Conservation (phyloP, 768 basidiomycete genomes). For the Stropharia rugosoannulata region DNA sequence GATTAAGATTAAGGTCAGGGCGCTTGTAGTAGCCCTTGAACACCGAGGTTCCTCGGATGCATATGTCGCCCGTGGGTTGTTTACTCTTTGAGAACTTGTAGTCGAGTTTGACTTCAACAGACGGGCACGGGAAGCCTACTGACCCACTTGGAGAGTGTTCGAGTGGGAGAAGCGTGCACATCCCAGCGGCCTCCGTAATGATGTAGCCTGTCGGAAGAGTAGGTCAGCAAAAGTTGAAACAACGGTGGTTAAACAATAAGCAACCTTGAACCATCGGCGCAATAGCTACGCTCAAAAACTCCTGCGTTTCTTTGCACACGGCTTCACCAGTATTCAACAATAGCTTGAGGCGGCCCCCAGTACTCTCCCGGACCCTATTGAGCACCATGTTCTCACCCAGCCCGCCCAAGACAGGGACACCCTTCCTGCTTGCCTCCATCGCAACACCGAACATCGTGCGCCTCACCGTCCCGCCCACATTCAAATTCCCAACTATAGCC, state of each 20-base stretch:
- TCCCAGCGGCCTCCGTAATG: conserved; percentile 85
- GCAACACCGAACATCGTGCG: conserved; percentile 72
- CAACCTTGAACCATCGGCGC: conserved; percentile 80
- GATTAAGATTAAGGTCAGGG: conserved; percentile 77
- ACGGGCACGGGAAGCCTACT: conserved; percentile 78
- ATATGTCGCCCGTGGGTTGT: conserved; percentile 81
- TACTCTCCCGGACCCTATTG: conserved; percentile 64
- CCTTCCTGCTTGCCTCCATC: conserved; percentile 61
- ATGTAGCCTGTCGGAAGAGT: conserved; percentile 63
- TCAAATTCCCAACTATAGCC: conserved; percentile 78
- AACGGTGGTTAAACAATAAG: neutral
- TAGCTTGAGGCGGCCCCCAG: conserved; percentile 76
- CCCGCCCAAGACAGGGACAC: conserved; percentile 52
- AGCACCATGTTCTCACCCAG: conserved; percentile 71
- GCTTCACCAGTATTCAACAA: conserved; percentile 79
- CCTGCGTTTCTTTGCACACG: conserved; percentile 75
- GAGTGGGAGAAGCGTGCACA: conserved; percentile 78
- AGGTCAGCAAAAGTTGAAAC: neutral
- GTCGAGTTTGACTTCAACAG: conserved; percentile 78
- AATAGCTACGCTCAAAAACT: conserved; percentile 72
- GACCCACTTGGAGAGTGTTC: conserved; percentile 61
- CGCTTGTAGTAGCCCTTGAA: conserved; percentile 86
- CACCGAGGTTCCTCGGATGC: conserved; percentile 77
- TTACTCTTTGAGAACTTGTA: conserved; percentile 68
- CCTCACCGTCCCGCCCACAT: conserved; percentile 54